Conservation (phyloP, 768 basidiomycete species). For the Hypholoma sublateritium region DNA sequence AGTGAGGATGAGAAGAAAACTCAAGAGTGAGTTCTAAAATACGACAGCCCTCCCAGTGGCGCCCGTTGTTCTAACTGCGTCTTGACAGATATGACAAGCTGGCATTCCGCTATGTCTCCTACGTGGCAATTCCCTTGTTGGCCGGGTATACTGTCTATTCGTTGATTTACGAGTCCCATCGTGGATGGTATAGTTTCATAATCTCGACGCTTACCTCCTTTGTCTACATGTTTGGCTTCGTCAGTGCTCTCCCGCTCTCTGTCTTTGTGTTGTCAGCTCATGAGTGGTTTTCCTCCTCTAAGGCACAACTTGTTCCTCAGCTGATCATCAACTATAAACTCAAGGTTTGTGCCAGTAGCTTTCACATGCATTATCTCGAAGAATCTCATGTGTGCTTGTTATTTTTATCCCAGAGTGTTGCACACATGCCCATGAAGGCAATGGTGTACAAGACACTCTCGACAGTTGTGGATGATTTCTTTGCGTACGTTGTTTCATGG, state of each 20-base stretch:
- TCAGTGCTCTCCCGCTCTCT: constrained; percentile 43
- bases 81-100: constrained; percentile 76
- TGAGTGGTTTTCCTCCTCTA: constrained; percentile 10
- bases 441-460: constrained; percentile 95
- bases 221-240: constrained; percentile 97
- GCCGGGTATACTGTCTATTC: constrained; percentile 79
- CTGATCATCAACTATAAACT: constrained; percentile 97
- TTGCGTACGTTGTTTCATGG: constrained; percentile 56
- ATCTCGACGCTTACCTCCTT: constrained; percentile 92
- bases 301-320: constrained; percentile 87
- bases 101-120: constrained; percentile 94
- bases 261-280: not conserved
- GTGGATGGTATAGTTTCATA: constrained; percentile 95
- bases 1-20: constrained; percentile 97
- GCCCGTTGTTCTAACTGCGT: constrained; percentile 7
- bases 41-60: constrained; percentile 6
- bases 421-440: constrained; percentile 98
- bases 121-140: constrained; percentile 81
- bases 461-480: constrained; percentile 90
- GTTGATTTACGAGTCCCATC: constrained; percentile 79
- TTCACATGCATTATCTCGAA: constrained; percentile 7
- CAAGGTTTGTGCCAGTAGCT: constrained; percentile 51
- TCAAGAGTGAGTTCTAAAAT: constrained; percentile 68
- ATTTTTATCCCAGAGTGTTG: constrained; percentile 65
- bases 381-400: constrained; percentile 3